Percentiles rank a stretch among this genome's conserved stretches.
phyloP scores from a whole-genome alignment of 306 rosid genomes.

The Acacia melanoxylon region DNA sequence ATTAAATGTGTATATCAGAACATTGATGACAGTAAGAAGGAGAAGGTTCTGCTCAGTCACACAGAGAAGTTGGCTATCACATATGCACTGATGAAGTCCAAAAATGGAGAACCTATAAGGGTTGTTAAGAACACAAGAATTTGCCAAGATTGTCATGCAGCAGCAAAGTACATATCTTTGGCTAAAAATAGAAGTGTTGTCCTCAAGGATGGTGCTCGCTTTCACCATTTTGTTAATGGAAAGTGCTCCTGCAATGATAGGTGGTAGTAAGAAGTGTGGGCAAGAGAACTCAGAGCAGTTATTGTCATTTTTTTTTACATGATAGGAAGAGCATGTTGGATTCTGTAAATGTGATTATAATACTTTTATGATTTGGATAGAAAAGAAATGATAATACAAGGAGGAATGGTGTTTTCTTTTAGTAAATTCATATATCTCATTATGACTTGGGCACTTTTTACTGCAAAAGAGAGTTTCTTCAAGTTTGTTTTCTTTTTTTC shows the following conservation, averaged over 20 bases:
- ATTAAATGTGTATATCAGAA: conserved; percentile 57
- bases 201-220: conserved; percentile 57
- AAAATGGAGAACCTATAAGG: conserved; percentile 54
- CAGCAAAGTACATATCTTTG: conserved; percentile 63
- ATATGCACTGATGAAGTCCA: conserved; percentile 58
- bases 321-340: conserved; percentile 20
- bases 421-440: not conserved
- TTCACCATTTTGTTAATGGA: conserved; percentile 68
- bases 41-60: conserved; percentile 64
- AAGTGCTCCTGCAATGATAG: conserved; percentile 64
- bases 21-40: conserved; percentile 53
- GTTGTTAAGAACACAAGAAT: conserved; percentile 65
- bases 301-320: not conserved
- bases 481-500: not conserved
- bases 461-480: not conserved
- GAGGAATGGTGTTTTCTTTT: not conserved
- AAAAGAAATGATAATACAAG: not conserved
- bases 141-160: conserved; percentile 64
- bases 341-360: conserved; percentile 16
- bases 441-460: not conserved
- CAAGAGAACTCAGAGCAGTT: conserved; percentile 2
- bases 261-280: conserved; percentile 38
- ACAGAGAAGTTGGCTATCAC: conserved; percentile 75
- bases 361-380: not conserved
- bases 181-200: conserved; percentile 47